Percentiles rank a stretch among this genome's conserved stretches.
phyloP scores from a whole-genome alignment of 371 early-diverging fungal species.

The Circinella umbellata region DNA sequence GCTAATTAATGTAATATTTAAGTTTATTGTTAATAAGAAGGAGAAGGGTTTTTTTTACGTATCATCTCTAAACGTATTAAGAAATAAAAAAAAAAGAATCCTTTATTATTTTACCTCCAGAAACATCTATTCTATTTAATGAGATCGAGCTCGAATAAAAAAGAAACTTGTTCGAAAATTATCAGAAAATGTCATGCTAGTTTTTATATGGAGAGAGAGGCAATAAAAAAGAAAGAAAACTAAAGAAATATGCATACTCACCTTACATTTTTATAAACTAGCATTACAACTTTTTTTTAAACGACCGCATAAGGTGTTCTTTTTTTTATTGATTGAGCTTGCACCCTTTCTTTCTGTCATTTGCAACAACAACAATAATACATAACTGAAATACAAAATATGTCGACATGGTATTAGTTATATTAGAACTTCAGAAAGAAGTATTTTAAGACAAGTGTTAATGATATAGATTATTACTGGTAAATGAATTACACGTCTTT shows the following conservation, averaged over 20 bases:
- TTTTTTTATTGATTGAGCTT: too few species aligned
- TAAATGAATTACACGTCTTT: not conserved
- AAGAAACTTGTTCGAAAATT: constrained; percentile 46
- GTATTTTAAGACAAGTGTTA: constrained; percentile 5
- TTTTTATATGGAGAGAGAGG: not conserved
- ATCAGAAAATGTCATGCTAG: not conserved
- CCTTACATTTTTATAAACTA: too few species aligned
- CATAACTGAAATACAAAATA: too few species aligned
- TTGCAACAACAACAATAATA: too few species aligned
- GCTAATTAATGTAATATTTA: constrained; percentile 19
- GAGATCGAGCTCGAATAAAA: constrained; percentile 36
- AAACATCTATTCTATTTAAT: constrained; percentile 32
- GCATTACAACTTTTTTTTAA: too few species aligned
- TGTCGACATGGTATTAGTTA: not conserved
- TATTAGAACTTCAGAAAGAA: not conserved
- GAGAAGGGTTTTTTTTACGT: too few species aligned
- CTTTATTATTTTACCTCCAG: constrained; percentile 35
- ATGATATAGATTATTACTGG: not conserved
- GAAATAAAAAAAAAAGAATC: too few species aligned
- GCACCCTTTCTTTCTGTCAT: too few species aligned
- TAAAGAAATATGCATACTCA: too few species aligned
- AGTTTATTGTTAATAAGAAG: not conserved
- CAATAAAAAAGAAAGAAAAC: not conserved
- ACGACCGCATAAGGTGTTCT: too few species aligned
- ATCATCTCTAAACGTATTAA: too few species aligned